Base-by-base conservation (phyloP, 2,329 filamentous ascomycete species). In the Trichoderma atroviride region DNA sequence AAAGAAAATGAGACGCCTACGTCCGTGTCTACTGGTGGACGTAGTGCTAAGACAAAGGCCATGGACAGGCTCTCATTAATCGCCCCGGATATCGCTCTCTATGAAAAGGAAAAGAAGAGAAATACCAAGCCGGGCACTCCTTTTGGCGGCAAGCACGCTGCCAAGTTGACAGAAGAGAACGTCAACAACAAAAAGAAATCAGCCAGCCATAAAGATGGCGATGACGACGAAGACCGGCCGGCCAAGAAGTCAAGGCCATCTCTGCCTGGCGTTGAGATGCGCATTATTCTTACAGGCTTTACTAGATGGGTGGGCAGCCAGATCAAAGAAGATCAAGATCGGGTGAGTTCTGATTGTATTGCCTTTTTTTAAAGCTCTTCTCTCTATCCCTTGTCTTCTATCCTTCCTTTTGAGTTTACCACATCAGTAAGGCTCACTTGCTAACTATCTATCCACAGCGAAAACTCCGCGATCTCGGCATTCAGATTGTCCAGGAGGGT, bases 81-180 rank as follows among this genome's bases (percentile, higher is more conserved):
- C 69, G 94, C 92, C 0, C 87, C 91, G 0, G 96, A 99, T 76
- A 94, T 98, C 75, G 91, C 91, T 2, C 83, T 96, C 37, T 99
- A 96, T 76, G 92, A 98, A 76, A 97, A 96, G 77, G 96, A 99
- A 81, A 93, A 88, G 83, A 97, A 97, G 82, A 89, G 96, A 24
- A 79, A 82, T 7, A 76, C 77, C 71, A 88, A 85, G 72, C 80
- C 83, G 61, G 83, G 77, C 3, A 79, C 80, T 2, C 83, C 85
- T 0, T 91, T 88, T 84, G 88, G 89, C 29, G 88, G 88, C 27
- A 90, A 89, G 75, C 83, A 88, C 61, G 88, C 88, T 0, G 85
- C 87, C 2, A 86, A 89, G 67, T 79, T 83, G 69, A 82, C 87
- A 22, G 88, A 91, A 74, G 82, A 83, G 50, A 81, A 83, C 67